Percentiles rank a stretch among this genome's conserved stretches.
These are phyloP conservation scores for Exsudoporus frostii DNA, from an alignment of 768 basidiomycete genomes.

Conservation along the genomic window DNA sequence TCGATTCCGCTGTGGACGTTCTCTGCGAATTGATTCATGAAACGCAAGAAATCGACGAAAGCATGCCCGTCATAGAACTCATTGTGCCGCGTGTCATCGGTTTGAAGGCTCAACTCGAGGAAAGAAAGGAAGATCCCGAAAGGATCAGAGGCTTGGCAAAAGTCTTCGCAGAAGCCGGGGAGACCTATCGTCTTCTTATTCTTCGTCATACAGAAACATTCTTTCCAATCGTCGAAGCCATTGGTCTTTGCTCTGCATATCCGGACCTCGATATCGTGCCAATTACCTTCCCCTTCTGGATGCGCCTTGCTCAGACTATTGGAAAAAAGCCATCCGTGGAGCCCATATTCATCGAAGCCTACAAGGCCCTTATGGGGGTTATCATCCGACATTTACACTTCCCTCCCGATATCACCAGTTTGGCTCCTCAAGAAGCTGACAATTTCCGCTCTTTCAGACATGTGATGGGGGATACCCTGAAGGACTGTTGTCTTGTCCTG, in stretches of 20 bases:
- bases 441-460: conserved; percentile 94
- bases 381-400: conserved; percentile 92
- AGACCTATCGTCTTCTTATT: conserved; percentile 87
- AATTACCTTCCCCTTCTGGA: conserved; percentile 99
- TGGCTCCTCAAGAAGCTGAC: conserved; percentile 84
- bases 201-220: conserved; percentile 89
- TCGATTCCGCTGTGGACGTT: conserved; percentile 89
- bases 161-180: conserved; percentile 95
- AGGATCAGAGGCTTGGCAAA: conserved; percentile 86
- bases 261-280: conserved; percentile 93
- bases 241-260: conserved; percentile 89
- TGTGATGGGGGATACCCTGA: conserved; percentile 98
- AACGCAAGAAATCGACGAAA: conserved; percentile 95
- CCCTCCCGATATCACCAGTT: conserved; percentile 62
- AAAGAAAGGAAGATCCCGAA: conserved; percentile 74
- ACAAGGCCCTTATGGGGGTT: conserved; percentile 76
- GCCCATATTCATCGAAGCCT: conserved; percentile 79
- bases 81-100: conserved; percentile 85
- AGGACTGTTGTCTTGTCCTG: conserved; percentile 95
- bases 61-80: conserved; percentile 82
- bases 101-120: conserved; percentile 59
- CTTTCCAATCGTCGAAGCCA: conserved; percentile 92
- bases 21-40: conserved; percentile 96
- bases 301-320: conserved; percentile 88
- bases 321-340: conserved; percentile 71